Evolutionary conservation across 2,329 filamentous ascomycete genomes (phyloP), one percentile per base, ranked within the genome.

Genomic region (Scorias spongiosa): DNA sequence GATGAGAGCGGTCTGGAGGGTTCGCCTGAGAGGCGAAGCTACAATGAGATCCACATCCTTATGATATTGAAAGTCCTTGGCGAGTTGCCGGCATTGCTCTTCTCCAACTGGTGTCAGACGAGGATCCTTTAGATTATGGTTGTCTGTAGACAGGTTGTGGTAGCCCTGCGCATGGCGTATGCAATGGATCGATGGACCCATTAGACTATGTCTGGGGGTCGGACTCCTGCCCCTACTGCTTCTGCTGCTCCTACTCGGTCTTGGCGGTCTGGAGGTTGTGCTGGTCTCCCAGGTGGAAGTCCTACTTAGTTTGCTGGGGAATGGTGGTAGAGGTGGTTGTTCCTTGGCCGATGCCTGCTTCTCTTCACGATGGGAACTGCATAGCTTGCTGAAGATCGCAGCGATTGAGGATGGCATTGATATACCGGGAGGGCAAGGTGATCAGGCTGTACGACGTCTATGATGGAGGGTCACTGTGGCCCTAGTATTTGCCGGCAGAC

Each of bases 21-120:
- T 93, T 48, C 87, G 78, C 42, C 81, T 79, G 51, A 93, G 72
- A 5, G 87, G 86, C 1, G 84, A 91, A 34, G 85, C 78, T 17
- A 87, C 72, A 10, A 93, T 71, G 52, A 82, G 71, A 4, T 81
- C 80, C 55, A 91, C 66, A 34, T 70, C 63, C 48, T 68, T 65
- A 58, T 83, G 80, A 61, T 74, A 63, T 9, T 81, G 75, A 59
- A 93, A 93, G 15, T 53, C 48, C 28, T 67, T 57, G 53, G 72
- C 63, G 36, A 94, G 77, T 12, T 63, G 60, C 20, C 63, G 66
- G 66, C 86, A 93, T 71, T 95, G 86, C 48, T 76, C 56, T 58
- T 80, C 70, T 53, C 88, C 88, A n/a, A 80, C 69, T 0, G 75
- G 68, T 1, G 88, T 94, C 43, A 94, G 74, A 46, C 76, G 67